Evolutionary conservation across 192 early-diverging fungal genomes (phyloP), one percentile per base, ranked within the genome.

Genomic region (Backusella morwellensis): DNA sequence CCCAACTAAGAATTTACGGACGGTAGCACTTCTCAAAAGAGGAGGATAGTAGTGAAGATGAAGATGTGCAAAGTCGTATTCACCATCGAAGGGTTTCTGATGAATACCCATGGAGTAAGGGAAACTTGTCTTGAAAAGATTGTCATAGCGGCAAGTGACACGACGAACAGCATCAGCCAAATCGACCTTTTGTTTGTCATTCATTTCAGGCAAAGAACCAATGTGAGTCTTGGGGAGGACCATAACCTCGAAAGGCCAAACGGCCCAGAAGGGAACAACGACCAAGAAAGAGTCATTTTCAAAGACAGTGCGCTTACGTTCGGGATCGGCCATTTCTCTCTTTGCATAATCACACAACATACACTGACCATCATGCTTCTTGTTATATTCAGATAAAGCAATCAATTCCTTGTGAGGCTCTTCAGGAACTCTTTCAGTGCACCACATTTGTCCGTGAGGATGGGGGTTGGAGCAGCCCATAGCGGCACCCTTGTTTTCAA

Each of bases 381-480:
- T 67, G 59, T 76, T 80, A 84, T 95, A 97, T 38, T 75, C 83
- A n/a, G 75, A 80, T 79, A 97, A 82, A 17, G 90, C 85, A 6
- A 68, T 76, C 12, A 98, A 81, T 75, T 99, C 96, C 35, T 88
- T 85, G 6, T 81, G 79, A 0, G 94, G 90, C 77, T 97, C 97
- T 66, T 91, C 88, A 0, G 97, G 97, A 2, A 98, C 87, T 44
- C 87, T 86, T 35, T 93, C 92, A 11, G 93, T 91, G 12, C 95
- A 94, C 97, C 97, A 98, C 59, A 95, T 89, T 80, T 97, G 96
- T 56, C 96, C 92, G 67, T 99, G 97, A 47, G 96, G 96, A 80
- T 99, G 97, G 23, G 97, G 96, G 80, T 96, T 97, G 38, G 95
- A 97, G 83, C 97, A 99, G n/a, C 97, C 97, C 97, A 99, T 98